phyloP scores from a whole-genome alignment of 2,329 filamentous ascomycete species.

The Aspergillus sp. region DNA sequence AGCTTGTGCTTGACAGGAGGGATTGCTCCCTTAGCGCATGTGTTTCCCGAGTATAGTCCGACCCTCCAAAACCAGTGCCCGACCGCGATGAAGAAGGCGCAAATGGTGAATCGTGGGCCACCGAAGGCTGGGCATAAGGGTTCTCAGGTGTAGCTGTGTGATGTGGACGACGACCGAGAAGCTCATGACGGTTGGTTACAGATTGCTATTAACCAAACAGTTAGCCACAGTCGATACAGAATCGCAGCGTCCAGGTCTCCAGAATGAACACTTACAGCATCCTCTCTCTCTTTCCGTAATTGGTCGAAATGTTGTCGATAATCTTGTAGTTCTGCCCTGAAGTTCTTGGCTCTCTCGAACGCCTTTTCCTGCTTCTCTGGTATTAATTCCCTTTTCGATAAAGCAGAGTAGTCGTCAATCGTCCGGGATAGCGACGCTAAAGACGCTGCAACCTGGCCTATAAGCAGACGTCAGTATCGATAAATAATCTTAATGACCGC shows the following conservation, averaged over 20 bases:
- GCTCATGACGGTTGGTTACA: slow-evolving; percentile 72
- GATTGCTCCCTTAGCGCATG: slow-evolving; percentile 87
- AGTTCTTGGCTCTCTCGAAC: slow-evolving; percentile 78
- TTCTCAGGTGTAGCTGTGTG: slow-evolving; percentile 82
- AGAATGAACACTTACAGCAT: slow-evolving; percentile 51
- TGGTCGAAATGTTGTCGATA: slow-evolving; percentile 76
- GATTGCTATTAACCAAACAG: slow-evolving; percentile 44
- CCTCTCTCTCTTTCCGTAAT: slow-evolving; percentile 75
- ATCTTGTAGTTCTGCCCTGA: slow-evolving; percentile 76
- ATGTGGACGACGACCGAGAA: slow-evolving; percentile 82
- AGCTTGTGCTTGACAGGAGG: slow-evolving; percentile 80
- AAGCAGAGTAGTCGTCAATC: slow-evolving; percentile 84
- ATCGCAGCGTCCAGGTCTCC: background rate
- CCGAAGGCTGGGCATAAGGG: slow-evolving; percentile 71
- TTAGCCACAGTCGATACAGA: background rate
- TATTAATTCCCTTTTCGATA: slow-evolving; percentile 86
- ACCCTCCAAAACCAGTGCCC: slow-evolving; percentile 47
- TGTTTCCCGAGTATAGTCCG: slow-evolving; percentile 68
- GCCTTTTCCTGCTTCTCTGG: slow-evolving; percentile 91
- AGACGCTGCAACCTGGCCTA: slow-evolving; percentile 74
- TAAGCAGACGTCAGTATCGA: slow-evolving; percentile 33
- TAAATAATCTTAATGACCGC: background rate
- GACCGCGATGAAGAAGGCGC: slow-evolving; percentile 33
- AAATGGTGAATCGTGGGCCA: slow-evolving; percentile 44
- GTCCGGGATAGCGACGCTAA: slow-evolving; percentile 82